Evolutionary conservation across 352 stramenopile genomes (phyloP).

Genomic region (Phytophthora megakarya): DNA sequence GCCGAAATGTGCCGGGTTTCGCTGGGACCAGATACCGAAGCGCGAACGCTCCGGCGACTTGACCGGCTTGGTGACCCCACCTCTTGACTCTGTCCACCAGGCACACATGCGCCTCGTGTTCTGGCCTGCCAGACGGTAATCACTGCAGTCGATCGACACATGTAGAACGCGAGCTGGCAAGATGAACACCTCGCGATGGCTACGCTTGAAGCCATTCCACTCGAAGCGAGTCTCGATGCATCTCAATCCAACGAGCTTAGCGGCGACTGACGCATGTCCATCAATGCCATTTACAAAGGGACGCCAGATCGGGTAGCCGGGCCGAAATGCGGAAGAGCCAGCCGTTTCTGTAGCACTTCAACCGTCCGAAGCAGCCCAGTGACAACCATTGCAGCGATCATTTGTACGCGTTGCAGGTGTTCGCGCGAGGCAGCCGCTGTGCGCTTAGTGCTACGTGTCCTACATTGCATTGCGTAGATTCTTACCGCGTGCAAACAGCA

Average conservation of each 20-base stretch:
- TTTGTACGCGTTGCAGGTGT: conserved; percentile 11
- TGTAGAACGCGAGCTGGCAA: conserved; percentile 9
- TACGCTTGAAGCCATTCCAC: conserved; percentile 14
- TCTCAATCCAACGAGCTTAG: conserved; percentile 9
- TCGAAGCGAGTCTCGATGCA: conserved; percentile 8
- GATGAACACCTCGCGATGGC: conserved; percentile 27
- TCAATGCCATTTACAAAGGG: conserved; percentile 33
- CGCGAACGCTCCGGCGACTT: conserved; percentile 12
- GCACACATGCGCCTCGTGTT: conserved; percentile 17
- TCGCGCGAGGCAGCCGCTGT: not conserved
- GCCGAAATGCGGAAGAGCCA: conserved; percentile 21
- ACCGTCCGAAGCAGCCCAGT: not conserved
- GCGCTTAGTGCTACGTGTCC: not conserved
- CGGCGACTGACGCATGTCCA: conserved; percentile 24
- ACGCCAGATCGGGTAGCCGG: conserved; percentile 23
- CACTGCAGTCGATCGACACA: conserved; percentile 4
- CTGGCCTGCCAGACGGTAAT: conserved; percentile 12
- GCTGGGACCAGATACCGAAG: conserved; percentile 21
- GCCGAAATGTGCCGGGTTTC: conserved; percentile 1
- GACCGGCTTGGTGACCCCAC: not conserved
- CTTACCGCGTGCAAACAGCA: not conserved
- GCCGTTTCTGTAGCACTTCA: conserved; percentile 25
- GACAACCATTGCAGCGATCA: not conserved
- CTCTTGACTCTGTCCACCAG: conserved; percentile 10
- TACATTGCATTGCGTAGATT: not conserved